Evolutionary conservation across 257 asterid genomes (phyloP).

Genomic region (Mitragyna speciosa): DNA sequence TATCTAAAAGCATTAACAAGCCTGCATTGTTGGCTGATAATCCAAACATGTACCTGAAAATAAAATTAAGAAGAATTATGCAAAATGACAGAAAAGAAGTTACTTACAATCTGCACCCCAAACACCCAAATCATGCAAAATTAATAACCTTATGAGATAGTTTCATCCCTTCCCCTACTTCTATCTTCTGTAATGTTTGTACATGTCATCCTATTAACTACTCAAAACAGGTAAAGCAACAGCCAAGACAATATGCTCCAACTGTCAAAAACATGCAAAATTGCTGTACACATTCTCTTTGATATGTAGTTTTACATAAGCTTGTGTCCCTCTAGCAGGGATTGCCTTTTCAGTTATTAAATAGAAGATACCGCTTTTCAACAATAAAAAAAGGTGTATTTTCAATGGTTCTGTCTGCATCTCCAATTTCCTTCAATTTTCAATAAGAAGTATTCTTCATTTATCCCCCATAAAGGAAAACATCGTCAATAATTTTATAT

Average conservation of each 20-base stretch:
- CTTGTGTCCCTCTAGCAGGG: background rate
- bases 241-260: background rate
- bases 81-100: background rate
- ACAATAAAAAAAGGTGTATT: background rate
- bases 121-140: background rate
- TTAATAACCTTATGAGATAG: background rate
- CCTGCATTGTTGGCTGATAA: conserved; percentile 65
- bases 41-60: conserved; percentile 75
- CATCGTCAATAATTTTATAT: background rate
- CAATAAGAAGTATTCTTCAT: background rate
- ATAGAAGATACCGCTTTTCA: background rate
- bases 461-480: background rate
- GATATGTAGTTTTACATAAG: background rate
- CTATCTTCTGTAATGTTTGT: background rate
- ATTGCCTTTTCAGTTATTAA: background rate
- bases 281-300: background rate
- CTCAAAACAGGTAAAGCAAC: conserved; percentile 1
- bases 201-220: background rate
- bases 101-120: background rate
- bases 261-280: background rate
- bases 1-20: conserved; percentile 68
- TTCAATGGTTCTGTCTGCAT: too few species aligned
- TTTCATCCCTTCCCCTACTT: background rate
- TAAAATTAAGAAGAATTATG: conserved; percentile 5
- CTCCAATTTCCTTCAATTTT: background rate